Conservation (phyloP, 1,139 yeast genomes). For the Geotrichum fermentans region DNA sequence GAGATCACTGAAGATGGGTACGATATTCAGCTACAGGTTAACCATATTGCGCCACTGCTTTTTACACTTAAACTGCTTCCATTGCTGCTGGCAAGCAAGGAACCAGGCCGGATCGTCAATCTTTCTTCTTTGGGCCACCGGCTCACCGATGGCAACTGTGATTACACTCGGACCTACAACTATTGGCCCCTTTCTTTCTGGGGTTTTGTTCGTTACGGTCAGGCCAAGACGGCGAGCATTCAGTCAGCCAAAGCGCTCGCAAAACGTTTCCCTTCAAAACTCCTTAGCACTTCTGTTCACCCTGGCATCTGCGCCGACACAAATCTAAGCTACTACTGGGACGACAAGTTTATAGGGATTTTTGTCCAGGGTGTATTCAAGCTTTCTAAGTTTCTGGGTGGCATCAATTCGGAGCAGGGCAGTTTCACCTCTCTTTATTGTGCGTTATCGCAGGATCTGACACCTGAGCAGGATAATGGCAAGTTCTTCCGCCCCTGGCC, state of each 20-base stretch:
- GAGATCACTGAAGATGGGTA: constrained; percentile 62
- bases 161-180: constrained; percentile 50
- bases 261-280: constrained; percentile 55
- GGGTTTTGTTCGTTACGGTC: constrained; percentile 75
- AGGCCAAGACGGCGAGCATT: constrained; percentile 76
- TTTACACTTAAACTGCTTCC: constrained; percentile 61
- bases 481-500: constrained; percentile 48
- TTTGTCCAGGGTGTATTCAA: constrained; percentile 67
- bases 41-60: constrained; percentile 70
- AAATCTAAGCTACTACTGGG: constrained; percentile 67
- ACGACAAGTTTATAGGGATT: constrained; percentile 71
- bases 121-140: constrained; percentile 68
- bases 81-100: constrained; percentile 39
- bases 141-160: constrained; percentile 49
- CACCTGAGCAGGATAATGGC: constrained; percentile 58
- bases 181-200: constrained; percentile 52
- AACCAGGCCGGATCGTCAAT: constrained; percentile 55
- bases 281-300: constrained; percentile 64
- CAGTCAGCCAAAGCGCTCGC: constrained; percentile 67
- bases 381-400: constrained; percentile 61
- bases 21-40: constrained; percentile 77
- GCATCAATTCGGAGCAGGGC: constrained; percentile 70
- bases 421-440: constrained; percentile 61
- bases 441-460: constrained; percentile 49
- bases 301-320: constrained; percentile 87